phyloP scores from a whole-genome alignment of 225 moss, liverwort and hornwort genomes.

The Bryum argenteum region DNA sequence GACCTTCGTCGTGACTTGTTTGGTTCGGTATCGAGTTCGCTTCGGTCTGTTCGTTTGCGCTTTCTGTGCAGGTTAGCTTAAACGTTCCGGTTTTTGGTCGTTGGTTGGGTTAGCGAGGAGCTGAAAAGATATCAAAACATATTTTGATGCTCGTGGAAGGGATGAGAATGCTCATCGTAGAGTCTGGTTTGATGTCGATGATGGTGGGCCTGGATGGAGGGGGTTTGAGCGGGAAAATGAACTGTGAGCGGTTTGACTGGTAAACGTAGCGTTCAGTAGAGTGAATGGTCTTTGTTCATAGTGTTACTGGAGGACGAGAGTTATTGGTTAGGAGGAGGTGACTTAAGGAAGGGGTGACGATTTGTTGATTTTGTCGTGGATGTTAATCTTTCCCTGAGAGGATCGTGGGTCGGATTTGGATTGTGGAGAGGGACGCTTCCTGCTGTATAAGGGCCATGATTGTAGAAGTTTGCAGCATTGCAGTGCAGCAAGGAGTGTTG shows the following conservation, averaged over 20 bases:
- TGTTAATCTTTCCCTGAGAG: conserved; percentile 12
- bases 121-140: background rate
- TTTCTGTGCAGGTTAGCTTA: conserved; percentile 1
- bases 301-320: conserved; percentile 19
- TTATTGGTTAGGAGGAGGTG: background rate
- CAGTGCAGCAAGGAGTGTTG: conserved; percentile 15
- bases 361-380: conserved; percentile 13
- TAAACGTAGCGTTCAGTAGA: conserved; percentile 10
- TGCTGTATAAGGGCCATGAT: conserved; percentile 14
- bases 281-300: conserved; percentile 10
- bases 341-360: conserved; percentile 15
- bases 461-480: conserved; percentile 29
- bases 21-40: conserved; percentile 1
- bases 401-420: conserved; percentile 12
- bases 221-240: conserved; percentile 30
- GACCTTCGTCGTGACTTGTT: conserved; percentile 4
- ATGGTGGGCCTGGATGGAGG: conserved; percentile 31
- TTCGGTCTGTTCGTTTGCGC: conserved; percentile 14
- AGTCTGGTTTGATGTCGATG: conserved; percentile 11
- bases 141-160: background rate
- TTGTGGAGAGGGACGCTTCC: background rate
- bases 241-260: conserved; percentile 18
- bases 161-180: conserved; percentile 7
- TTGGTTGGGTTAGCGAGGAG: conserved; percentile 14
- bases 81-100: conserved; percentile 16